These are phyloP conservation scores for Eucalyptus marginata DNA, from an alignment of 345 rosid species.

Conservation along the genomic window DNA sequence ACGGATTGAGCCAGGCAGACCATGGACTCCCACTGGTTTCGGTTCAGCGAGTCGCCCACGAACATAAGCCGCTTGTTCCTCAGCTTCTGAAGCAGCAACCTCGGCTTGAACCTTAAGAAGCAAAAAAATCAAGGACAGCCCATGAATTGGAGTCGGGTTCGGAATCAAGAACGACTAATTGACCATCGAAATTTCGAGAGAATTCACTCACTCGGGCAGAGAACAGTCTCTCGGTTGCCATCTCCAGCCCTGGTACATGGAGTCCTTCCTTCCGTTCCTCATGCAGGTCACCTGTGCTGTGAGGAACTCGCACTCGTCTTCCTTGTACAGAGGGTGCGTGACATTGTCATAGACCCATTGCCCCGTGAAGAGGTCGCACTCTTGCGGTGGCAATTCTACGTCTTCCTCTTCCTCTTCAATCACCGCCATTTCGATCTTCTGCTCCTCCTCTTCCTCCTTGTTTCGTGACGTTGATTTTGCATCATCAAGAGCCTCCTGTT, in stretches of 20 bases:
- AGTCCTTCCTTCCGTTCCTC: slow-evolving; percentile 86
- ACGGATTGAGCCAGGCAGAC: slow-evolving; percentile 85
- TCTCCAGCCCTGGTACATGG: slow-evolving; percentile 83
- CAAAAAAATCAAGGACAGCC: neutral
- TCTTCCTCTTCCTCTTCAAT: slow-evolving; percentile 23
- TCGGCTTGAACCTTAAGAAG: slow-evolving; percentile 77
- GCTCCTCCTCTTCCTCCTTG: neutral
- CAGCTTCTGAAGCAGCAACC: slow-evolving; percentile 58
- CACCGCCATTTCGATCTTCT: neutral
- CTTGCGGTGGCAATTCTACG: slow-evolving; percentile 64
- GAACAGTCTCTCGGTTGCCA: slow-evolving; percentile 92
- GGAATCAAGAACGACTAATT: neutral
- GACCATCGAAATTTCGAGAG: neutral
- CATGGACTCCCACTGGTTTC: slow-evolving; percentile 99
- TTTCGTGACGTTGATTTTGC: neutral
- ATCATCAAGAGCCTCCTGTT: neutral
- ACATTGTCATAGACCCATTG: slow-evolving; percentile 65
- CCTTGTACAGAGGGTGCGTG: slow-evolving; percentile 66
- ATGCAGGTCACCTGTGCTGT: slow-evolving; percentile 82
- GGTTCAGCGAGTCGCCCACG: slow-evolving; percentile 91
- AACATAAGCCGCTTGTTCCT: slow-evolving; percentile 96
- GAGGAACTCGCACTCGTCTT: slow-evolving; percentile 71
- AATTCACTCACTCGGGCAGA: slow-evolving; percentile 47
- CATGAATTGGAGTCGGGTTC: neutral
- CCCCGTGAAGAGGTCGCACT: slow-evolving; percentile 82